Evolutionary conservation across 2,329 filamentous ascomycete species (phyloP).

Genomic region (Myrmaecium sp.): DNA sequence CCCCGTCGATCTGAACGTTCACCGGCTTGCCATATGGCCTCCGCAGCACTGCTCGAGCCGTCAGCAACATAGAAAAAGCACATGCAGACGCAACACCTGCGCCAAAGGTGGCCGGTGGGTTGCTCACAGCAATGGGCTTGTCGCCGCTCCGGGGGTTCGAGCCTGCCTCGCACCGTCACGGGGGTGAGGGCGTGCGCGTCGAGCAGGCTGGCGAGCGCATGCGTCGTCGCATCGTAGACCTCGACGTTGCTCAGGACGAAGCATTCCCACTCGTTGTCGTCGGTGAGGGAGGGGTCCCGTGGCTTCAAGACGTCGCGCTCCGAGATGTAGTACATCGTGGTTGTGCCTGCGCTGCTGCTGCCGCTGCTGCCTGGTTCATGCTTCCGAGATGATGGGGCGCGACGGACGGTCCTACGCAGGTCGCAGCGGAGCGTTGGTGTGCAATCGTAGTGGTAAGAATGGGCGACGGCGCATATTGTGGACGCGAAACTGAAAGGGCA

Average conservation of each 20-base stretch:
- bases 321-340: no score
- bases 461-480: no score
- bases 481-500: no score
- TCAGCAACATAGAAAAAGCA: background rate
- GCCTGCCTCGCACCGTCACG: constrained; percentile 41
- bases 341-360: no score
- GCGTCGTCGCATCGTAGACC: constrained; percentile 39
- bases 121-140: constrained; percentile 9
- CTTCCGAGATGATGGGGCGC: background rate
- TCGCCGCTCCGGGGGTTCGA: constrained; percentile 23
- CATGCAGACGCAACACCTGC: constrained; percentile 4
- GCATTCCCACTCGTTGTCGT: constrained; percentile 39
- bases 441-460: no score
- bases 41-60: constrained; percentile 15
- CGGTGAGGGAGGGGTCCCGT: constrained; percentile 19
- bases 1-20: constrained; percentile 33
- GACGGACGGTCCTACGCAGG: constrained; percentile 1
- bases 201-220: constrained; percentile 39
- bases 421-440: no score
- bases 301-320: constrained; percentile 24
- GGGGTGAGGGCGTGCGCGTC: constrained; percentile 43
- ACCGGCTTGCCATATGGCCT: constrained; percentile 14
- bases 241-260: constrained; percentile 45
- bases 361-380: no score
- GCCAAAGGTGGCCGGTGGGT: background rate